phyloP scores from a whole-genome alignment of 2,329 filamentous ascomycete genomes.

The Fusarium hostae region DNA sequence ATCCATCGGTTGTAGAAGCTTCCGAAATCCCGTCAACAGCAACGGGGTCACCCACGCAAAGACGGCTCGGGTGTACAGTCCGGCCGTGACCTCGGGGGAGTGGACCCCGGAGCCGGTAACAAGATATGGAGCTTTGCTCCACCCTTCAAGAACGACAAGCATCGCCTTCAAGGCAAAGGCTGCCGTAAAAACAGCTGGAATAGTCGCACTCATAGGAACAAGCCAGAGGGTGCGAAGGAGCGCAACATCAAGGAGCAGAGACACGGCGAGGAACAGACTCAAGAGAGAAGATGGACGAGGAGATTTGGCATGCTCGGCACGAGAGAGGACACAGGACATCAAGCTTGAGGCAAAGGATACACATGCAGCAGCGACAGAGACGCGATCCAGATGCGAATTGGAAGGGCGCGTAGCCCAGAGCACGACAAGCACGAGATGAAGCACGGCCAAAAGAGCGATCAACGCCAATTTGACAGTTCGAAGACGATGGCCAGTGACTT shows the following conservation, averaged over 20 bases:
- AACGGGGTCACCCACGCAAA: constrained; percentile 55
- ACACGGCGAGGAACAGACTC: constrained; percentile 50
- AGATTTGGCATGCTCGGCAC: constrained; percentile 49
- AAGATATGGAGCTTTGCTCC: constrained; percentile 51
- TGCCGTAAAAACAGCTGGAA: constrained; percentile 51
- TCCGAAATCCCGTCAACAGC: constrained; percentile 50
- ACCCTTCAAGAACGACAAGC: constrained; percentile 52
- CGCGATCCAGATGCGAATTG: constrained; percentile 36
- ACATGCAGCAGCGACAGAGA: constrained; percentile 48
- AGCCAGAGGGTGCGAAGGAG: constrained; percentile 52
- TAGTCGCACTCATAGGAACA: constrained; percentile 34
- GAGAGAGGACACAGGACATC: constrained; percentile 48
- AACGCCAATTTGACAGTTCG: constrained; percentile 45
- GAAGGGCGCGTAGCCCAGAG: constrained; percentile 46
- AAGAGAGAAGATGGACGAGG: constrained; percentile 48
- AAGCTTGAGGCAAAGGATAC: constrained; percentile 49
- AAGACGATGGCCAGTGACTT: constrained; percentile 42
- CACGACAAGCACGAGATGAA: constrained; percentile 49
- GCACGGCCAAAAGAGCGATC: constrained; percentile 42
- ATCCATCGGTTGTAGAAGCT: constrained; percentile 50
- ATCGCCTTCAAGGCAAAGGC: constrained; percentile 51
- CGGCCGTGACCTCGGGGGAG: constrained; percentile 53
- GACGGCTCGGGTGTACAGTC: constrained; percentile 52
- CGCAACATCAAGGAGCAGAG: constrained; percentile 49
- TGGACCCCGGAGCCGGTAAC: constrained; percentile 42